Base-by-base conservation (phyloP, 768 basidiomycete genomes). In the Crassisporium funariophilum region DNA sequence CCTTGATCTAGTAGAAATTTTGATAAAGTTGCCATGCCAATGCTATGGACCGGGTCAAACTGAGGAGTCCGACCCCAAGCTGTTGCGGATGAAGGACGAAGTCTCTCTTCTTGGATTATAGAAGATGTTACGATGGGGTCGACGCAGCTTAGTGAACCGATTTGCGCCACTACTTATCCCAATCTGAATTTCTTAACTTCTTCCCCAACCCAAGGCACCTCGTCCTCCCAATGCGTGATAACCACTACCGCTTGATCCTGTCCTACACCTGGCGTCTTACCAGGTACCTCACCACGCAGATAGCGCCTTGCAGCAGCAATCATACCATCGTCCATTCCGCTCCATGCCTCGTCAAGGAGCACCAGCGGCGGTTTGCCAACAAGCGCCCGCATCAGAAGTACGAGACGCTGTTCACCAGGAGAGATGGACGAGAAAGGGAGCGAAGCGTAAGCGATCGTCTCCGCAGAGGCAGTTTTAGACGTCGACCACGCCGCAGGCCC, bases 331-430 rank as follows among this genome's bases (percentile, higher is more conserved):
- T 90, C 90, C 91, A 98, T 95, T 19, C 94, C 95, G 17, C 88
- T 84, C 81, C 91, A 94, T 7, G 86, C 89, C 62, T 99, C 95
- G 59, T 99, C 95, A 31, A 98, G 68, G 8, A 98, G 72, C 5
- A 98, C 73, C 24, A 99, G 61, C 44, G 77, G 78, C 3, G 90
- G 88, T 11, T 74, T 69, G 11, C 79, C 79, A 7, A 95, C 91
- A 24, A 97, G 70, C 20, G 94, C 90, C 13, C 94, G 82, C 78
- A 95, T 83, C 34, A 98, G 75, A 27, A 98, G 69, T 15, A 92
- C 81, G 35, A 95, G 65, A 35, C 84, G 78, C 67, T 95, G 95
- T 60, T 89, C 88, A 0, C 84, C 86, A 0, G 81, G 74, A 0
- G 86, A 73, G 5, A 95, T 74, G 31, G 77, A 75, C 0, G 79